Evolutionary conservation across 306 rosid species (phyloP).

Genomic region (Quercus alba): DNA sequence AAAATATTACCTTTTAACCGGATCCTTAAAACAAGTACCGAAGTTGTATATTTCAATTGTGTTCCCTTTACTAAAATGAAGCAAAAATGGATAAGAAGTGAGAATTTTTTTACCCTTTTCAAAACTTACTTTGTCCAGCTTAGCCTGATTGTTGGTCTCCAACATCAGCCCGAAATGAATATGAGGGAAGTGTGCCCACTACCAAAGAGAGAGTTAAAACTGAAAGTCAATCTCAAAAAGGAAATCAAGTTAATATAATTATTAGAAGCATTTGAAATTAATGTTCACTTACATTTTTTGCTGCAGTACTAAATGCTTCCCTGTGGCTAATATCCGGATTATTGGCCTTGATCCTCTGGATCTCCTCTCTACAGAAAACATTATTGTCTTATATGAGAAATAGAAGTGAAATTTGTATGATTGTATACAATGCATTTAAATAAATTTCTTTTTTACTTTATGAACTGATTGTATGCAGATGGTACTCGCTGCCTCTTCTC

Average conservation of each 20-base stretch:
- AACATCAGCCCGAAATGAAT: conserved; percentile 94
- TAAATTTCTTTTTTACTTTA: conserved; percentile 58
- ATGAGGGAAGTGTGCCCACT: conserved; percentile 99
- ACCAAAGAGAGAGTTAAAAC: background rate
- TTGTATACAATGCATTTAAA: background rate
- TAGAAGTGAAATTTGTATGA: background rate
- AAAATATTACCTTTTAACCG: too few relatives aligned
- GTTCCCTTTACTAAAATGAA: too few relatives aligned
- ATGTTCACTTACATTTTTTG: conserved; percentile 62
- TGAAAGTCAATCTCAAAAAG: background rate
- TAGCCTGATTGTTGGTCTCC: conserved; percentile 83
- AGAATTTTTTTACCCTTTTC: background rate
- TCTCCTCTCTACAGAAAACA: conserved; percentile 71
- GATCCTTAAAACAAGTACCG: background rate
- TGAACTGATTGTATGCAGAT: conserved; percentile 99
- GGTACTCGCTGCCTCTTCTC: conserved; percentile 99
- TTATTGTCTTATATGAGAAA: conserved; percentile 1
- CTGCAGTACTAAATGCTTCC: conserved; percentile 98
- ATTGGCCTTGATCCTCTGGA: conserved; percentile 96
- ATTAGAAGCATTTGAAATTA: background rate
- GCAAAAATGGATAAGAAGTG: background rate
- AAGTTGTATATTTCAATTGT: background rate
- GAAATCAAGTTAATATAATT: background rate
- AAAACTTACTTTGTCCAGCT: conserved; percentile 70
- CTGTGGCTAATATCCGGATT: conserved; percentile 96